Evolutionary conservation across 352 stramenopile species (phyloP).

Genomic region (Globisporangium cederbergense): DNA sequence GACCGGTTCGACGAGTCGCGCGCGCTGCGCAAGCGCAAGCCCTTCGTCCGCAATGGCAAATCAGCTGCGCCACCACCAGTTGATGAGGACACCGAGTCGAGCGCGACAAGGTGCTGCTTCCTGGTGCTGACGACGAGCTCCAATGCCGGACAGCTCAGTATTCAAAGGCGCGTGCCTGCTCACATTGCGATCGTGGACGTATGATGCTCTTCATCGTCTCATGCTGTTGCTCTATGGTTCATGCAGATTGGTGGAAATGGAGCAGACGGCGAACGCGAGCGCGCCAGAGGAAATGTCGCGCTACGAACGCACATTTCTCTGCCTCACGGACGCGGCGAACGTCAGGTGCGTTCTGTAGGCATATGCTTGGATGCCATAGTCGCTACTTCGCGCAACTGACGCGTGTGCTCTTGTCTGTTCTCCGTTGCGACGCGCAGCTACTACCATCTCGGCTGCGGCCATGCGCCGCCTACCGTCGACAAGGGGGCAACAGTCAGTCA

Average conservation of each 20-base stretch:
- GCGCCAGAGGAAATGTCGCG: not conserved
- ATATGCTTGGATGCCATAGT: not conserved
- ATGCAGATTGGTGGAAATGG: slow-evolving; percentile 31
- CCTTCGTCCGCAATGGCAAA: slow-evolving; percentile 29
- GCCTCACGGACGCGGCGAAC: slow-evolving; percentile 41
- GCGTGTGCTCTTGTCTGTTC: not conserved
- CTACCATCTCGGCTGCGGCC: slow-evolving; percentile 26
- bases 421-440: slow-evolving; percentile 28
- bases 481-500: not conserved
- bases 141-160: slow-evolving; percentile 23
- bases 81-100: slow-evolving; percentile 10
- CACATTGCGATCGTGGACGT: not conserved
- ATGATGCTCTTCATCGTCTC: not conserved
- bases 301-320: slow-evolving; percentile 33
- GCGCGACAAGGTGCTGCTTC: slow-evolving; percentile 27
- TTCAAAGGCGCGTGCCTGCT: slow-evolving; percentile 27
- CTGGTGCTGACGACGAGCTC: slow-evolving; percentile 29
- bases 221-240: not conserved
- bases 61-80: slow-evolving; percentile 4
- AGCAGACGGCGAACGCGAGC: slow-evolving; percentile 27
- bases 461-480: slow-evolving; percentile 12
- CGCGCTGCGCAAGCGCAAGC: slow-evolving; percentile 39
- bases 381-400: not conserved
- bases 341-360: slow-evolving; percentile 35
- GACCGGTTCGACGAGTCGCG: slow-evolving; percentile 37